Base-by-base conservation (phyloP, 345 rosid species). In the Citrus medica region DNA sequence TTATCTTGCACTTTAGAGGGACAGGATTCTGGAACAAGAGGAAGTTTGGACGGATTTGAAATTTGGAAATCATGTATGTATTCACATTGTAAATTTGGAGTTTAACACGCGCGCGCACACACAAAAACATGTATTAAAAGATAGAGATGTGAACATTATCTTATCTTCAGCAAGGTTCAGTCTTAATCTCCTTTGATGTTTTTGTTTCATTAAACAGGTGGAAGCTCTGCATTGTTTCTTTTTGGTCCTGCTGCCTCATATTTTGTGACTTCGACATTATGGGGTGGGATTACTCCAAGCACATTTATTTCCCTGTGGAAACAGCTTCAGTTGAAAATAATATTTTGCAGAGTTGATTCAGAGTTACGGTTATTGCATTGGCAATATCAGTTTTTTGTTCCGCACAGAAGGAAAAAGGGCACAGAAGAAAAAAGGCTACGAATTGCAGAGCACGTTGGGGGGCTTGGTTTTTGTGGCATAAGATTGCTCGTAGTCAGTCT, bases 171-270 rank as follows among this genome's bases (percentile, higher is more conserved):
- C 4, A 7, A 17, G 10, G 37, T 63, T 32, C 24, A 9, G n/a
- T 33, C 35, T 9, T 10, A 40, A 33, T 7, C 3, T 59, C 27
- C 22, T 64, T 64, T 6, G 2, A 21, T 48, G 7, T 38, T 12
- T 61, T 19, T 5, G 59, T 46, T 76, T 66, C 62, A 75, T 35
- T 66, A 37, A 77, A 73, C 85, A 79, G 83, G 46, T 76, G 24
- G 64, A 56, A 38, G 5, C 46, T 16, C 7, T 21, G 48, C 76
- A 42, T 2, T 24, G 59, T 28, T n/a, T 71, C 48, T 27, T 75
- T 68, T 40, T 48, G 33, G 72, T 64, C 30, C 37, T 13, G 46
- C 67, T 27, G 67, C 58, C n/a, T 22, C 5, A 13, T 79, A 21
- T 65, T 76, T 33, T 74, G 33, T 33, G 37, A 33, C 30, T 60